These are phyloP conservation scores for Yueomyces sp. DNA, from an alignment of 805 yeast species.

Conservation along the genomic window DNA sequence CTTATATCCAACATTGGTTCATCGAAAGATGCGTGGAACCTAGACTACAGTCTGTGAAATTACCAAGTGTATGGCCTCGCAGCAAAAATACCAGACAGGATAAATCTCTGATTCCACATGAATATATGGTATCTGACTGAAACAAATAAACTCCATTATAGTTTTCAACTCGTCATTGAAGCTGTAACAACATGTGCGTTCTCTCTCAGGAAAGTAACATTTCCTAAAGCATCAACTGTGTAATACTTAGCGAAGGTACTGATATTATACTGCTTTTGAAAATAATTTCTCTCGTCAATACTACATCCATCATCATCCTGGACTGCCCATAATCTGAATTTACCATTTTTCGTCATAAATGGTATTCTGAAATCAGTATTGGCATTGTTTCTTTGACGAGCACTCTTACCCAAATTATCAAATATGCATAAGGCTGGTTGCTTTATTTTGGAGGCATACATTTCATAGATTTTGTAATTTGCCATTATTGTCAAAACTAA, in stretches of 20 bases:
- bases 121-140: background rate
- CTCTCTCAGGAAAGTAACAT: no score
- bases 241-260: background rate
- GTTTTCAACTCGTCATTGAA: background rate
- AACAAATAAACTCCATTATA: background rate
- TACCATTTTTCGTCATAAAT: background rate
- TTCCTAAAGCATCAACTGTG: background rate
- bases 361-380: background rate
- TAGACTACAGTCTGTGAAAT: conserved; percentile 66
- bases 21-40: conserved; percentile 91
- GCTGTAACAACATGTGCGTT: no score
- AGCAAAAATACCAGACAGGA: conserved; percentile 40
- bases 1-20: conserved; percentile 75
- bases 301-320: background rate
- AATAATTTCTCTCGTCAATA: background rate
- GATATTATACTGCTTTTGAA: background rate
- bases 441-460: conserved; percentile 6
- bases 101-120: conserved; percentile 2
- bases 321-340: background rate
- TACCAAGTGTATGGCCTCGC: conserved; percentile 85
- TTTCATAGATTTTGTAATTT: conserved; percentile 36
- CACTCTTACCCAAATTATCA: background rate
- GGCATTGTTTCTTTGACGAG: background rate
- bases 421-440: conserved; percentile 1
- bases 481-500: conserved; percentile 42